Evolutionary conservation across 352 stramenopile species (phyloP).

Genomic region (Globisporangium cystogenes): DNA sequence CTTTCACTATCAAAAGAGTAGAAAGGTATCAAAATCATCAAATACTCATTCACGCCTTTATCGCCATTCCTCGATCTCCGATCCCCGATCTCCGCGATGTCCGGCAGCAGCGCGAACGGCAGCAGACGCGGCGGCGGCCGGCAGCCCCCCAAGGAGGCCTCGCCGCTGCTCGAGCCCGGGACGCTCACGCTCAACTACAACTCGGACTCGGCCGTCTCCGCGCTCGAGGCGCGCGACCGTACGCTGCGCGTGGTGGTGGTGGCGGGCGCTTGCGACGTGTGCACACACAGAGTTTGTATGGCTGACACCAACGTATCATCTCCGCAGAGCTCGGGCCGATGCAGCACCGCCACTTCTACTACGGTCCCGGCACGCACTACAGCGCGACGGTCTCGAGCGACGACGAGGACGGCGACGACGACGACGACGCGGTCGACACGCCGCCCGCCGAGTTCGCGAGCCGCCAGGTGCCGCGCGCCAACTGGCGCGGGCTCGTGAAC

Average conservation of each 20-base stretch:
- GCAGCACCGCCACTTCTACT: slow-evolving; percentile 52
- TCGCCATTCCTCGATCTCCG: background rate
- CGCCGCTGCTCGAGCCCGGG: slow-evolving; percentile 42
- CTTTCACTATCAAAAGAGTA: no score
- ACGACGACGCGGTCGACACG: slow-evolving; percentile 23
- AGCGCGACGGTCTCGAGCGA: slow-evolving; percentile 31
- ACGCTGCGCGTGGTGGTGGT: slow-evolving; percentile 1
- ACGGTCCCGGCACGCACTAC: slow-evolving; percentile 50
- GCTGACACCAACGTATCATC: no score
- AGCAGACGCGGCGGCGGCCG: slow-evolving; percentile 16
- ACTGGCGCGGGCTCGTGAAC: slow-evolving; percentile 45
- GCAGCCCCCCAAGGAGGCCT: slow-evolving; percentile 23
- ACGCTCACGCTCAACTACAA: slow-evolving; percentile 77
- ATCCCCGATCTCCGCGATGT: slow-evolving; percentile 2
- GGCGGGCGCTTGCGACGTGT: background rate
- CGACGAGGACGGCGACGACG: slow-evolving; percentile 31
- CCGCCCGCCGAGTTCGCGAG: slow-evolving; percentile 7
- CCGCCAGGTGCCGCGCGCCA: slow-evolving; percentile 41
- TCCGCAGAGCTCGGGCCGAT: slow-evolving; percentile 8
- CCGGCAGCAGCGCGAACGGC: slow-evolving; percentile 2
- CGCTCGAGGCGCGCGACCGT: slow-evolving; percentile 29
- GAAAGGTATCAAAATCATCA: no score
- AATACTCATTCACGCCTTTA: background rate
- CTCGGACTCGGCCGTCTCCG: slow-evolving; percentile 78
- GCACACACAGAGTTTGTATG: background rate